These are phyloP conservation scores for Termitomyces sp. DNA, from an alignment of 768 basidiomycete species.

Conservation along the genomic window DNA sequence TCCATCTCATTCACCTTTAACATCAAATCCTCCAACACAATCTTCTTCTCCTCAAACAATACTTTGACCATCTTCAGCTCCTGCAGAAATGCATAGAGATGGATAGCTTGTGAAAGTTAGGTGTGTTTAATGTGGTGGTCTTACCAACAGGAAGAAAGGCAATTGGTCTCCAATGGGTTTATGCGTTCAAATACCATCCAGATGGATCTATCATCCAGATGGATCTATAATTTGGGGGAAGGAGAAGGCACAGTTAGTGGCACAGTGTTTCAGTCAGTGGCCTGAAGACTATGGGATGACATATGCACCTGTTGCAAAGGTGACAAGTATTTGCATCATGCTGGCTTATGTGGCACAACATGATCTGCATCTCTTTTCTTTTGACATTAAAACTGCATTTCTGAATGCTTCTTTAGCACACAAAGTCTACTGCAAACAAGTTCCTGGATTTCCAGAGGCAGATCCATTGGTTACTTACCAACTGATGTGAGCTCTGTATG, in stretches of 20 bases:
- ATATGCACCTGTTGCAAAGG: slow-evolving; percentile 9
- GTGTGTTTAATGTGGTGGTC: slow-evolving; percentile 22
- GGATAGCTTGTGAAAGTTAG: background rate
- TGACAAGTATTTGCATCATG: slow-evolving; percentile 7
- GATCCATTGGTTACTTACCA: slow-evolving; percentile 8
- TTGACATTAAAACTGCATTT: slow-evolving; percentile 27
- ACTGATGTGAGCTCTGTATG: background rate
- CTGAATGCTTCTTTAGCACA: slow-evolving; percentile 18
- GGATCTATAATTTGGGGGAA: slow-evolving; percentile 20
- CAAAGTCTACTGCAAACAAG: slow-evolving; percentile 11
- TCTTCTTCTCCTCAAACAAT: background rate
- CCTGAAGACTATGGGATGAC: too few species aligned
- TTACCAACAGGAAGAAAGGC: slow-evolving; percentile 24
- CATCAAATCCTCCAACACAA: too few species aligned
- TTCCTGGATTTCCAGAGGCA: too few species aligned
- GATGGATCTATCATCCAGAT: slow-evolving; percentile 26
- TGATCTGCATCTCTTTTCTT: slow-evolving; percentile 18
- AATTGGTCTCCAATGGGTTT: slow-evolving; percentile 33
- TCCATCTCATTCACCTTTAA: too few species aligned
- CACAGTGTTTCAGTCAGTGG: slow-evolving; percentile 20
- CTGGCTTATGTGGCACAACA: slow-evolving; percentile 1
- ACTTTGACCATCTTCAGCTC: background rate
- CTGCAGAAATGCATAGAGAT: too few species aligned
- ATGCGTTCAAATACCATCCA: slow-evolving; percentile 31
- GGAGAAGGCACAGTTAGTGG: slow-evolving; percentile 23